phyloP scores from a whole-genome alignment of 169 alveolate species.

The Theileria equi region DNA sequence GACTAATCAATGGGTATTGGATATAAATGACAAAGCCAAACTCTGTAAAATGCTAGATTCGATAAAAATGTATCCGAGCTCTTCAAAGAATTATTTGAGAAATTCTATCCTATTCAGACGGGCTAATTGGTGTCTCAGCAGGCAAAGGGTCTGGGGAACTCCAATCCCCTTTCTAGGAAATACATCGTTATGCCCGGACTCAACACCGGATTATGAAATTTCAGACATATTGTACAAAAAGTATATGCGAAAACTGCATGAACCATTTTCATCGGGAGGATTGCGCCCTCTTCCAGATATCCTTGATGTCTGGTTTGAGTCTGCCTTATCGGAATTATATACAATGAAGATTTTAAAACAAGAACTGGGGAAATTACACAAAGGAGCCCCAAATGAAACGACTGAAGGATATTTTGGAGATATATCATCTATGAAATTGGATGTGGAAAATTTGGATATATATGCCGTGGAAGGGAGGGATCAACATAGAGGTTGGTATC shows the following conservation, averaged over 20 bases:
- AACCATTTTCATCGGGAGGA: no score
- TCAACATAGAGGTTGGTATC: slow-evolving; percentile 86
- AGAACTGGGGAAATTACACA: background rate
- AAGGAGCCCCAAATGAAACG: no score
- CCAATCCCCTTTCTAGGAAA: slow-evolving; percentile 48
- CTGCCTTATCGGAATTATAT: slow-evolving; percentile 51
- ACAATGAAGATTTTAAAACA: background rate
- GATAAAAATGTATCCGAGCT: slow-evolving; percentile 52
- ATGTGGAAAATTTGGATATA: background rate
- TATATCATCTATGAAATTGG: no score
- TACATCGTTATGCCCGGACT: background rate
- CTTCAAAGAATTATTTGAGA: slow-evolving; percentile 47
- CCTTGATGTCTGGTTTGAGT: slow-evolving; percentile 83
- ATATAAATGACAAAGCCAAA: slow-evolving; percentile 15
- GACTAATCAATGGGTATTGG: slow-evolving; percentile 53
- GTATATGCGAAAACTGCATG: background rate
- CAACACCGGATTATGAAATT: background rate
- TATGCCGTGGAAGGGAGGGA: slow-evolving; percentile 79
- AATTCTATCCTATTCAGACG: slow-evolving; percentile 54
- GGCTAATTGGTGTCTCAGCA: slow-evolving; percentile 80
- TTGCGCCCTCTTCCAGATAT: no score
- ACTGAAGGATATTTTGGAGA: no score
- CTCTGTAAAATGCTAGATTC: slow-evolving; percentile 31
- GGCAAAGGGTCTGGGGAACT: slow-evolving; percentile 83
- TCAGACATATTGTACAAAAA: slow-evolving; percentile 3